Conservation (phyloP, 2,329 filamentous ascomycete species). For the Fusarium aywerte region DNA sequence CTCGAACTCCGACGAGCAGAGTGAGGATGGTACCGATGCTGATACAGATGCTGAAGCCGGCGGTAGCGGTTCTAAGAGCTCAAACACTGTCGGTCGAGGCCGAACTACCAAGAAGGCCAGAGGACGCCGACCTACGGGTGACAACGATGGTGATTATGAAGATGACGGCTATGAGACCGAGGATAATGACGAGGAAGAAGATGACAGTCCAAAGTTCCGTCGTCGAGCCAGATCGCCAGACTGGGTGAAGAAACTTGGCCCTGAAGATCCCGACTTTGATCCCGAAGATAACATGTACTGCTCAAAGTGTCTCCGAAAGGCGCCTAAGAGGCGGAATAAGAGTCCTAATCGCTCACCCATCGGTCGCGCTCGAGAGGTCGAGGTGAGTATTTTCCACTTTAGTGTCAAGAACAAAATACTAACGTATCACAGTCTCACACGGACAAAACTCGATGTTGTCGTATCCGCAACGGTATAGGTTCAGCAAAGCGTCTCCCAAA, state of each 20-base stretch:
- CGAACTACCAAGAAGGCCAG: conserved; percentile 2
- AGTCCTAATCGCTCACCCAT: conserved; percentile 32
- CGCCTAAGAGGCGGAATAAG: conserved; percentile 40
- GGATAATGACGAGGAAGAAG: conserved; percentile 8
- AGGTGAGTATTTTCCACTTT: conserved; percentile 17
- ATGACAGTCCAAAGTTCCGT: not conserved
- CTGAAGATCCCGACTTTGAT: conserved; percentile 38
- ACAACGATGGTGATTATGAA: conserved; percentile 22
- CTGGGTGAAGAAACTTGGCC: conserved; percentile 44
- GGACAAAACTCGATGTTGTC: conserved; percentile 39
- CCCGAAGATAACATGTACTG: conserved; percentile 48
- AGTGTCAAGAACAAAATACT: not conserved
- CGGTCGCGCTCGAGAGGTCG: conserved; percentile 33
- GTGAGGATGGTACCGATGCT: not conserved
- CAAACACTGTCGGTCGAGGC: not conserved
- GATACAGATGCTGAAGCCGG: not conserved
- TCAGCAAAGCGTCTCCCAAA: conserved; percentile 44
- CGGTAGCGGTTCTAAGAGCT: conserved; percentile 15
- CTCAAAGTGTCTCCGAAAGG: conserved; percentile 49
- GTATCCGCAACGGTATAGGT: conserved; percentile 44
- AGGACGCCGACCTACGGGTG: not conserved
- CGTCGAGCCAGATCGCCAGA: conserved; percentile 42
- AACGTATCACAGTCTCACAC: conserved; percentile 35
- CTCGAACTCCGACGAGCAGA: conserved; percentile 1
- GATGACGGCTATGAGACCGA: conserved; percentile 4